phyloP scores from a whole-genome alignment of 139 green algal genomes.

The Trebouxia sp. region DNA sequence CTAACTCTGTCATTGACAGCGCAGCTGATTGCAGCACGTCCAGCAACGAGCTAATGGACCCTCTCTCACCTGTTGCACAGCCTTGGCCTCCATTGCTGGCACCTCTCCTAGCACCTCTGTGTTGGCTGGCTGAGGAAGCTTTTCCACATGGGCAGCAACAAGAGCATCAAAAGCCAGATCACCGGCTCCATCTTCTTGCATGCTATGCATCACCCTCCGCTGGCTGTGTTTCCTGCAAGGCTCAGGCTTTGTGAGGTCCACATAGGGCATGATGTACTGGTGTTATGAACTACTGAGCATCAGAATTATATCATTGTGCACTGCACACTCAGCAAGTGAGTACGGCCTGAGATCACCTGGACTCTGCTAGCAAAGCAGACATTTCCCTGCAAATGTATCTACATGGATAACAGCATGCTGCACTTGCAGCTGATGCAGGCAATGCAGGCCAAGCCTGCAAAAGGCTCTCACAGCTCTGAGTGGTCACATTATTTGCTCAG shows the following conservation, averaged over 20 bases:
- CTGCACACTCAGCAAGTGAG: neutral
- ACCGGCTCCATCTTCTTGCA: neutral
- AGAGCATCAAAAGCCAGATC: neutral
- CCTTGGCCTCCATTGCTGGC: conserved; percentile 3
- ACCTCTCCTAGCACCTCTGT: neutral
- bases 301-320: no score
- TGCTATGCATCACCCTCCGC: neutral
- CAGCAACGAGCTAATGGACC: no score
- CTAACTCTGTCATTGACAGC: no score
- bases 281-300: no score
- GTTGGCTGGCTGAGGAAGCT: neutral
- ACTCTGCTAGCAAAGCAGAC: no score
- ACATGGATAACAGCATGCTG: no score
- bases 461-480: no score
- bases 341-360: no score
- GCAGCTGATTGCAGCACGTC: no score
- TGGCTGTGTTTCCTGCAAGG: neutral
- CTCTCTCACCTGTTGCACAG: neutral
- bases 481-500: neutral
- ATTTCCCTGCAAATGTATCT: neutral
- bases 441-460: no score
- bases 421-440: no score
- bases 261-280: neutral
- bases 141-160: neutral
- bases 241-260: neutral